These are phyloP conservation scores for Ustilago hordei DNA, from an alignment of 1,284 basidiomycete genomes.

Conservation along the genomic window DNA sequence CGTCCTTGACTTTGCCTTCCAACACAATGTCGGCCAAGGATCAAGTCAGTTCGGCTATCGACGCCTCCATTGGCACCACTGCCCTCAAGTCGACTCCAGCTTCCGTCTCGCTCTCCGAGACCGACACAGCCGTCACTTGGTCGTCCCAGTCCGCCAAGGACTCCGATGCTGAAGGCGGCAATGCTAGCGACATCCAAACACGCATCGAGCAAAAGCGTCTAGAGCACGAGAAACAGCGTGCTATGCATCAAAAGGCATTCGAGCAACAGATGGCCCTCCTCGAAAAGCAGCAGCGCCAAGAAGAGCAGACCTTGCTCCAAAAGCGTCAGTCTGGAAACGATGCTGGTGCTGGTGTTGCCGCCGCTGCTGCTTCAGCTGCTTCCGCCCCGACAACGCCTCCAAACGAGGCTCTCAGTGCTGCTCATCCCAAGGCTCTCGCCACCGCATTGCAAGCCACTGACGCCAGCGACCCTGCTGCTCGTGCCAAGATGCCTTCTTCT, in stretches of 20 bases:
- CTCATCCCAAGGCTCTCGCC: slow-evolving; percentile 21
- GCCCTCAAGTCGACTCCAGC: slow-evolving; percentile 22
- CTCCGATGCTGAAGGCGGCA: slow-evolving; percentile 20
- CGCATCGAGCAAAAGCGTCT: slow-evolving; percentile 57
- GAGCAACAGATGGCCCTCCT: slow-evolving; percentile 59
- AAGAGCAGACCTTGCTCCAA: slow-evolving; percentile 51
- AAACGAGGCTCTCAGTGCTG: slow-evolving; percentile 21
- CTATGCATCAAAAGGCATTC: slow-evolving; percentile 56
- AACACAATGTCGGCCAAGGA: slow-evolving; percentile 29
- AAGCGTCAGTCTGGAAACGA: slow-evolving; percentile 15
- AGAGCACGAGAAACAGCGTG: slow-evolving; percentile 61
- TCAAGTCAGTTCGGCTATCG: slow-evolving; percentile 12
- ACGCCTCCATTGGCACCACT: slow-evolving; percentile 10
- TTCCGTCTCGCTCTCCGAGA: slow-evolving; percentile 33
- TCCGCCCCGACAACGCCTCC: slow-evolving; percentile 54
- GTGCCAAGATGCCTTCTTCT: slow-evolving; percentile 44
- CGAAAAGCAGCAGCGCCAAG: slow-evolving; percentile 57
- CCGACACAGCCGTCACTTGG: slow-evolving; percentile 31
- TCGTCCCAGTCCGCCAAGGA: slow-evolving; percentile 24
- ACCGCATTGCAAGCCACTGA: background rate
- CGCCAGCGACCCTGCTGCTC: slow-evolving; percentile 10
- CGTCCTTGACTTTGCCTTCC: background rate
- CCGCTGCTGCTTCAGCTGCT: slow-evolving; percentile 15
- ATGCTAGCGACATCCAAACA: slow-evolving; percentile 39
- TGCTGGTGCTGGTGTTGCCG: background rate